These are phyloP conservation scores for Collariella sp. DNA, from an alignment of 495 filamentous ascomycete genomes.

Conservation along the genomic window DNA sequence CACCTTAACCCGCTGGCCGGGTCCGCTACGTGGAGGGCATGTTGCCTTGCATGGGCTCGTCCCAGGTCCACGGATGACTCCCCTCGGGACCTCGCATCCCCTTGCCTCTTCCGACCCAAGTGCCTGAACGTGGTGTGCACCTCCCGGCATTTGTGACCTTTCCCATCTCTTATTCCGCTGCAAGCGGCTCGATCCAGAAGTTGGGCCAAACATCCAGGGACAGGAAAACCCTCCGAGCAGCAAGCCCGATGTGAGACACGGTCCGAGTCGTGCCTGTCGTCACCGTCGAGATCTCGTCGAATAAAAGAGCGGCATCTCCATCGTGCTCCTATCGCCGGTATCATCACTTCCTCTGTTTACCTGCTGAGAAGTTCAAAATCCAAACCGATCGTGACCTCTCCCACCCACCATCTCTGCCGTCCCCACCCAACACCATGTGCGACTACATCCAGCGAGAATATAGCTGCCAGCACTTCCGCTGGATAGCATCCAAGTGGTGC, in stretches of 20 bases:
- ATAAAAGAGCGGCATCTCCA: not conserved
- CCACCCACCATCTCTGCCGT: not conserved
- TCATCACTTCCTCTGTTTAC: not conserved
- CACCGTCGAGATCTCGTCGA: not conserved
- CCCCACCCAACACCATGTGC: constrained; percentile 6
- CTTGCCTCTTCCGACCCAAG: not conserved
- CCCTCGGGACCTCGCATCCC: not conserved
- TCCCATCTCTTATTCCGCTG: not conserved
- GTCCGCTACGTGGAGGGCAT: not conserved
- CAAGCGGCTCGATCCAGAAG: constrained; percentile 3
- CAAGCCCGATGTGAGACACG: not conserved
- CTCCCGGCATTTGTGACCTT: not conserved
- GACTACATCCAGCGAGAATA: constrained; percentile 19
- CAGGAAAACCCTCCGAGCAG: not conserved
- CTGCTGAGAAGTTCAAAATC: not conserved
- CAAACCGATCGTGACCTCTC: not conserved
- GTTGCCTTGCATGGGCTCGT: not conserved
- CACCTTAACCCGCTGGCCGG: not conserved
- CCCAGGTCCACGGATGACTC: not conserved
- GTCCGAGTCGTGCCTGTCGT: not conserved
- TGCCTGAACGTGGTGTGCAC: not conserved
- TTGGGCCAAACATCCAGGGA: not conserved
- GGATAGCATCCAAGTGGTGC: constrained; percentile 24
- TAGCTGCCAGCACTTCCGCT: constrained; percentile 22
- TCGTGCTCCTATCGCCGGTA: not conserved